Evolutionary conservation across 1,139 yeast species (phyloP), one percentile per base, ranked within the genome.

Genomic region (Kurtzmaniella quercitrusa): DNA sequence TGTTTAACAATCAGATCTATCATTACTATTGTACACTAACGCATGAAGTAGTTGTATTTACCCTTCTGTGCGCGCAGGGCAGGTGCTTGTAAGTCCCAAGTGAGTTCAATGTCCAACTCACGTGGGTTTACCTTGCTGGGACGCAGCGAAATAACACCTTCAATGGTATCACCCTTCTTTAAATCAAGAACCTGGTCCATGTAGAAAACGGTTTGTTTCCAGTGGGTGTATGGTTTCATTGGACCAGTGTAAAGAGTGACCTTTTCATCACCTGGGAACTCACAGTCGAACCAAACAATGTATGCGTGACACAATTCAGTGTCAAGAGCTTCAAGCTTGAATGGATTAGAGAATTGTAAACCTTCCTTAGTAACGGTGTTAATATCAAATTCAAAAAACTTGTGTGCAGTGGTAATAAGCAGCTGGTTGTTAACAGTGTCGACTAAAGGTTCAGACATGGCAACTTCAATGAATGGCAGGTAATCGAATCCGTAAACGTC

Each of bases 171-270:
- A 45, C 93, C 96, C 51, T 76, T 74, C 59, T 83, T 84, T 51
- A 88, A 70, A 58, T 84, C 86, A 51, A 91, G 68, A 28, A 87
- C 95, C 56, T 88, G 88, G 56, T 80, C 82, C 61, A 93, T 76
- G 66, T 93, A 94, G 67, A 94, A 89, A 2, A 93, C 95, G 16
- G 97, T 87, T 69, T 93, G 98, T 65, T 93, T 94, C 99, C 99
- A 94, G 62, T 87, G 95, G 20, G 95, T 87, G 68, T 85, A 85
- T 50, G 79, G 77, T 42, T 82, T 78, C 71, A 83, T 85, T 36
- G 95, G 93, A 26, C 95, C 95, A 16, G 95, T 87, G 33, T 86
- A 80, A 56, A 87, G 84, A 32, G 71, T 71, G 38, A 84, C 81
- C 46, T 74, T 78, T 51, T 79, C 80, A 45, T 75, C 74, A 50